A percentile compares a stretch with the other conserved stretches of the same genome.
Conservation (phyloP, 331 rosid genomes). For the Acacia pycnantha region DNA sequence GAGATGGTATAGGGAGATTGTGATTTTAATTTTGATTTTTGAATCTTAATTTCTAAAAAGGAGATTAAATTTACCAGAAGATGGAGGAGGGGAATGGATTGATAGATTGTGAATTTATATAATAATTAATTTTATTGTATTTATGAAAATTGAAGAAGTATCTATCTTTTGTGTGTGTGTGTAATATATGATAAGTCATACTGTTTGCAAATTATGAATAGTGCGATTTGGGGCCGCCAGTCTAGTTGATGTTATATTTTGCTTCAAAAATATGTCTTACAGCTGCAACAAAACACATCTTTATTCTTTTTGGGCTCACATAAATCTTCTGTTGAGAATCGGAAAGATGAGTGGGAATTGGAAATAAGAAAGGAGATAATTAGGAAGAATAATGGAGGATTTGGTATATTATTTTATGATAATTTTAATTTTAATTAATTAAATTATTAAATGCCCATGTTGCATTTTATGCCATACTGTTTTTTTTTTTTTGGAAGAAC, state of each 20-base stretch:
- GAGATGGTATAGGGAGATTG: background rate
- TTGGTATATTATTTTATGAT: background rate
- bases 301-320: background rate
- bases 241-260: background rate
- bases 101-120: background rate
- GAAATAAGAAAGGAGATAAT: background rate
- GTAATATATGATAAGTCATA: background rate
- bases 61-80: background rate
- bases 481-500: too few relatives aligned
- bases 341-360: background rate
- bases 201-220: background rate
- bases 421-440: background rate
- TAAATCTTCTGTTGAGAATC: background rate
- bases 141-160: background rate
- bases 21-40: background rate
- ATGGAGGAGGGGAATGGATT: background rate
- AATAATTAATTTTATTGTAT: background rate
- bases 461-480: background rate
- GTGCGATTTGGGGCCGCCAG: background rate
- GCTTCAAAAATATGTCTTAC: background rate
- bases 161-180: background rate
- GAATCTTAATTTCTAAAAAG: background rate
- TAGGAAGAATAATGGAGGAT: background rate
- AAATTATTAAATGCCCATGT: background rate
- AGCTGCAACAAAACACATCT: background rate